A percentile compares a stretch with the other conserved stretches of the same genome.
Conservation (phyloP, 139 green algal species). For the Chlorella sp. region DNA sequence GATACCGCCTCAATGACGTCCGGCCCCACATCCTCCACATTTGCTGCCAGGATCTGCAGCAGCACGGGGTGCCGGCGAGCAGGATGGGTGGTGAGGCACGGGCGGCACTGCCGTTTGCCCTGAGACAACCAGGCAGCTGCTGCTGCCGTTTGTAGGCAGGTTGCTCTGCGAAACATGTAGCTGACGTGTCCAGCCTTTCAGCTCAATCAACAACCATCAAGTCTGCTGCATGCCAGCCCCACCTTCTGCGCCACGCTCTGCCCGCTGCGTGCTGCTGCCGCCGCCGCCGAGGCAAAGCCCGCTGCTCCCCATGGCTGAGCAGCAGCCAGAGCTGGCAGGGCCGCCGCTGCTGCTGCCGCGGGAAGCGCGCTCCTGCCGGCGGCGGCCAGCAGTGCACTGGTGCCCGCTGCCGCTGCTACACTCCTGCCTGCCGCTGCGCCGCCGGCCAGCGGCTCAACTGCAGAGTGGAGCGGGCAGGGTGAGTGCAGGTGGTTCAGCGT, state of each 20-base stretch:
- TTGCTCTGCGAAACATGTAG: too few species aligned
- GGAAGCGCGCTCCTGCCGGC: background rate
- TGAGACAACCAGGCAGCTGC: too few species aligned
- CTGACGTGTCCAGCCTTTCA: too few species aligned
- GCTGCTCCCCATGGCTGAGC: background rate
- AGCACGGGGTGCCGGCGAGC: too few species aligned
- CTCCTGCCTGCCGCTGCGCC: background rate
- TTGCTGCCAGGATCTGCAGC: conserved; percentile 9
- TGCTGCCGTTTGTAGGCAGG: too few species aligned
- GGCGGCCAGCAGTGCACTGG: background rate
- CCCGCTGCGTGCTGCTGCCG: background rate
- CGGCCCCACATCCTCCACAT: background rate
- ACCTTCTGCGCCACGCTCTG: conserved; percentile 30
- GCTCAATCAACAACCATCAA: too few species aligned
- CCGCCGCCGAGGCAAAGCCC: conserved; percentile 5
- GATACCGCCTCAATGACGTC: background rate
- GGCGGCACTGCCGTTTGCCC: too few species aligned
- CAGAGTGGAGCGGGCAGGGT: too few species aligned
- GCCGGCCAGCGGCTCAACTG: background rate
- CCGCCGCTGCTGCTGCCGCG: background rate
- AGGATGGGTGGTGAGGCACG: too few species aligned
- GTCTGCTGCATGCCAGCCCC: background rate
- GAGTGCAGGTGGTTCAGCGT: too few species aligned
- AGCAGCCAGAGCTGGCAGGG: background rate
- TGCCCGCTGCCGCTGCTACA: background rate